phyloP scores from a whole-genome alignment of 2,329 filamentous ascomycete species.

The Botrytis pseudocinerea region DNA sequence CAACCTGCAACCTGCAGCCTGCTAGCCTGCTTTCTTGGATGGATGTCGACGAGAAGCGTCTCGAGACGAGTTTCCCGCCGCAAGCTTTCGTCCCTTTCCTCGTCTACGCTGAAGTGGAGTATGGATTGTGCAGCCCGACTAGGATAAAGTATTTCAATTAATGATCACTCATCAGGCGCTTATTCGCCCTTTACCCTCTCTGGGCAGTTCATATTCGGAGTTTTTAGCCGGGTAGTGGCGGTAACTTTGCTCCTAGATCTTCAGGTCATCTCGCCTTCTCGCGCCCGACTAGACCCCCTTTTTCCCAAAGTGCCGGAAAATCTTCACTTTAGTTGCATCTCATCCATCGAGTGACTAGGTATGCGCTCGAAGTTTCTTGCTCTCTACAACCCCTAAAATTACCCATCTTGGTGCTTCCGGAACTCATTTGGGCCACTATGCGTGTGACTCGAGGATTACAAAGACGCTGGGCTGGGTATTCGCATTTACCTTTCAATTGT shows the following conservation, averaged over 20 bases:
- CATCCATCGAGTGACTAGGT: background rate
- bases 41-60: background rate
- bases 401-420: conserved; percentile 2
- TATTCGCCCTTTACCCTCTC: background rate
- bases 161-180: background rate
- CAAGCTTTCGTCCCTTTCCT: background rate
- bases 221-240: background rate
- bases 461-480: conserved; percentile 7
- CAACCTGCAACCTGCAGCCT: background rate
- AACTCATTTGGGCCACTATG: conserved; percentile 4
- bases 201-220: background rate
- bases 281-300: background rate
- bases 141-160: background rate
- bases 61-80: background rate
- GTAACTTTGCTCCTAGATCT: background rate
- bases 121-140: background rate
- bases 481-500: background rate
- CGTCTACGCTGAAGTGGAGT: background rate
- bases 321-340: background rate
- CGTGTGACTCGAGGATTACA: background rate
- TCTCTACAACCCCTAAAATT: background rate
- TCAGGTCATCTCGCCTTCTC: background rate
- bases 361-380: background rate
- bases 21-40: background rate
- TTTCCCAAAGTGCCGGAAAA: background rate